Base-by-base conservation (phyloP, 768 basidiomycete species). In the Fomitopsis pulvina region DNA sequence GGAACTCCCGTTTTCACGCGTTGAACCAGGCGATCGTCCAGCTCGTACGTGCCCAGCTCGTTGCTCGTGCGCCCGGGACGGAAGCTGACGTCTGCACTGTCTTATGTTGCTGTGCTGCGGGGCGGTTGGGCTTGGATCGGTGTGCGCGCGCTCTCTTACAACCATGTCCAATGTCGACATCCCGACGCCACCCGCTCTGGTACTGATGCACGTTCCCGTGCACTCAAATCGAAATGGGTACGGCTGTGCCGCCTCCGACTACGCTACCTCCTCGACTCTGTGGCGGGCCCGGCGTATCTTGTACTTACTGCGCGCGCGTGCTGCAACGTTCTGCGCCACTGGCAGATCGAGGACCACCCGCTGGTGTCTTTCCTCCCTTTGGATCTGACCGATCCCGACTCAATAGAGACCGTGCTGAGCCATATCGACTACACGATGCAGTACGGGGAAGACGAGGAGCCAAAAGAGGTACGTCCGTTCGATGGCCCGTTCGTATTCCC, bases 341-440 rank as follows among this genome's bases (percentile, higher is more conserved):
- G 37, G 43, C 51, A 97, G 95, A 98, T 99, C 65, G 93, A 97
- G 65, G 96, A 98, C 66, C 93, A 98, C 65, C 96, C 95, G 25
- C 79, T 99, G 34, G 96, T 99, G 20, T 93, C 92, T 2, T 99
- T 99, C 73, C 70, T 99, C 30, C 94, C 96, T 2, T 77, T 99
- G 34, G 92, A 99, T 68, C 80, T 98, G 28, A 83, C 92, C 14
- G 80, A 82, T 54, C 79, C 92, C 43, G 92, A 96, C 59, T 94
- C 92, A 0, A 75, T 99, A 46, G 89, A 91, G 61, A 84, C 80
- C 2, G 83, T 97, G 9, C 75, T 99, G 52, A 93, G 92, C 64
- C 93, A 99, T 65, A 88, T 99, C 47, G 96, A 99, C 70, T 95
- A 92, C 60, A 87, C 92, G 51, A 93, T 99, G 83, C 96, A 99